Base-by-base conservation (phyloP, 2,329 filamentous ascomycete species). In the Paradendryphiella salina region DNA sequence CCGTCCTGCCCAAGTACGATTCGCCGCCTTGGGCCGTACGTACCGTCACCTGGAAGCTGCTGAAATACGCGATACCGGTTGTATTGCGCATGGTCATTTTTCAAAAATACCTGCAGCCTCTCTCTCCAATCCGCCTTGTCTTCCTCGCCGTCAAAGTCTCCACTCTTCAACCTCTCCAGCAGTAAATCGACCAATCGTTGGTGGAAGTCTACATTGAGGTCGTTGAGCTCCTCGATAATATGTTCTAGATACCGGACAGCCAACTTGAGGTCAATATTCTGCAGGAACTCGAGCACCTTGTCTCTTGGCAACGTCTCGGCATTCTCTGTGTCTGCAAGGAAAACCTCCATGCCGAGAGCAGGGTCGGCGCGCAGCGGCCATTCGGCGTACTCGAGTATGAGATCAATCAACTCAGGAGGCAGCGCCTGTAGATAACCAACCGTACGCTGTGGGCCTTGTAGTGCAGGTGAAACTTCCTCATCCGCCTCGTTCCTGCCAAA, bases 271-370 rank as follows among this genome's bases (percentile, higher is more conserved):
- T 95, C 85, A 28, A 96, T 84, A 0, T 77, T 75, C 34, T 84
- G 80, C 3, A 99, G 76, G 65, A 93, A 97, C 1, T 80, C 77
- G 2, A 93, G 79, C 0, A 99, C 89, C 44, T 77, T 82, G 23
- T 89, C 82, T 34, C 93, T 82, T 2, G 93, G 91, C 9, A 99
- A 74, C 0, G 86, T 90, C 76, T 97, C 94, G 1, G 94, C 92
- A 65, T 97, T 97, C 69, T 96, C 90, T 1, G 90, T 94, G 69
- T 99, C 94, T 1, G 89, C 90, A 0, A 94, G 76, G 73, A 99
- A 99, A 0, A 99, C 82, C 58, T 96, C 90, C 88, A 99, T 95
- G 4, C 88, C 92, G 32, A 90, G 76, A 1, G 85, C 80, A 0
- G 90, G 84, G 55, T 90, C 85, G 11, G 81, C 82, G 46, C 82